Evolutionary conservation across 352 stramenopile species (phyloP).

Genomic region (Globisporangium apiculatum): DNA sequence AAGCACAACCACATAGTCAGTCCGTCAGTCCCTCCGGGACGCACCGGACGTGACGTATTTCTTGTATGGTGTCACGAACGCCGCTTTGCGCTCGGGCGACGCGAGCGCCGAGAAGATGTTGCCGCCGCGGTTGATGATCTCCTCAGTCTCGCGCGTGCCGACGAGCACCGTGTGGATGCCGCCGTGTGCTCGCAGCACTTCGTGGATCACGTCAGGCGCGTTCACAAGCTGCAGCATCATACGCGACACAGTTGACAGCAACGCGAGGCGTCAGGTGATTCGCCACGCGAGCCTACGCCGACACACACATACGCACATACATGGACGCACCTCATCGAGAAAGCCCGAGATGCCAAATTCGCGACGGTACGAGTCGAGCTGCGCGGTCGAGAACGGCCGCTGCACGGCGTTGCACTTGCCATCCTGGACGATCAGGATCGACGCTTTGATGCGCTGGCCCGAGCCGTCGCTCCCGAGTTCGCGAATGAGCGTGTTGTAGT

Average conservation of each 20-base stretch:
- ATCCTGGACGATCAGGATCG: conserved; percentile 63
- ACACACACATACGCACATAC: not conserved
- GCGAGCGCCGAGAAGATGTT: conserved; percentile 60
- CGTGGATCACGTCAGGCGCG: conserved; percentile 75
- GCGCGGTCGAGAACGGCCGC: conserved; percentile 49
- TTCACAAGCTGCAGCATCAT: conserved; percentile 44
- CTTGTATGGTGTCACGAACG: conserved; percentile 79
- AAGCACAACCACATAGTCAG: not conserved
- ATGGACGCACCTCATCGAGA: conserved; percentile 55
- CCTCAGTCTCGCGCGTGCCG: conserved; percentile 61
- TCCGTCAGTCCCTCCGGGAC: not conserved
- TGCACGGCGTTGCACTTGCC: conserved; percentile 37
- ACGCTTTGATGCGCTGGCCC: conserved; percentile 47
- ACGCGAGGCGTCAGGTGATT: too few relatives aligned
- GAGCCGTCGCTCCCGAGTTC: conserved; percentile 48
- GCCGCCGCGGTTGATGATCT: conserved; percentile 62
- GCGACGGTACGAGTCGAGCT: conserved; percentile 40
- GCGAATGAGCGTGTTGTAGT: conserved; percentile 73
- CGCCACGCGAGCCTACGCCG: too few relatives aligned
- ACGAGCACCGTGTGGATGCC: conserved; percentile 78
- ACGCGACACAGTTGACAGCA: too few relatives aligned
- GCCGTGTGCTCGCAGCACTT: conserved; percentile 59
- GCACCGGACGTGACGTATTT: conserved; percentile 80
- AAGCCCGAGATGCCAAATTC: conserved; percentile 71
- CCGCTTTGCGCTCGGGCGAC: conserved; percentile 47